Percentiles rank a stretch among this genome's conserved stretches.
These are phyloP conservation scores for Colletotrichum tropicale DNA, from an alignment of 2,329 filamentous ascomycete genomes.

Conservation along the genomic window DNA sequence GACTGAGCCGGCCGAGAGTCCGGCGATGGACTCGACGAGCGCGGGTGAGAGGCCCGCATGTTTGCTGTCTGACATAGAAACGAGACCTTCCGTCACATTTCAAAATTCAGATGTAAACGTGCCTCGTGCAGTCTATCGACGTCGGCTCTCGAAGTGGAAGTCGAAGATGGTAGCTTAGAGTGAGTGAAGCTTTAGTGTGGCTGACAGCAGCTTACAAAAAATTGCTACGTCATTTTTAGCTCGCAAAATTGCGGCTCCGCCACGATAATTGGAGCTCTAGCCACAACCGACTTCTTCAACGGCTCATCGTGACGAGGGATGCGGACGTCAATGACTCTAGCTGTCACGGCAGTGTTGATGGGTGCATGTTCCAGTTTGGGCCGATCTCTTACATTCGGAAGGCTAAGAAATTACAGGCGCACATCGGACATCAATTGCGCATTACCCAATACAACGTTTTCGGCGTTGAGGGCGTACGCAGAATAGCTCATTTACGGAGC, in stretches of 20 bases:
- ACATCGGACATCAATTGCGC: background rate
- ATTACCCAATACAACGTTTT: background rate
- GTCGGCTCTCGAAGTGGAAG: background rate
- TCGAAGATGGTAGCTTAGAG: background rate
- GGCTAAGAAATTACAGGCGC: background rate
- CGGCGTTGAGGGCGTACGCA: background rate
- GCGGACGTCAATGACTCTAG: background rate
- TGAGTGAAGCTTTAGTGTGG: constrained; percentile 4
- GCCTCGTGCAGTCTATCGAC: background rate
- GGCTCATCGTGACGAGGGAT: background rate
- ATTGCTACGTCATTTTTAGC: constrained; percentile 18
- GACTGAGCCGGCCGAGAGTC: constrained; percentile 85
- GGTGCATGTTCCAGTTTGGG: background rate
- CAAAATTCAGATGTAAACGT: background rate
- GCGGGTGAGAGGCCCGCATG: constrained; percentile 73
- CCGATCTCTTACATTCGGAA: background rate
- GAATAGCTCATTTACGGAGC: background rate
- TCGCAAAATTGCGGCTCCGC: constrained; percentile 13
- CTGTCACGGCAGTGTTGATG: background rate
- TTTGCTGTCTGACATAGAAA: constrained; percentile 51
- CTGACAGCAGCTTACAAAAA: background rate
- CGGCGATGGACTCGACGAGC: constrained; percentile 85
- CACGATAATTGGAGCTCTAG: background rate
- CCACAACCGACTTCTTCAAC: background rate
- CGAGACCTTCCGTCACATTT: constrained; percentile 12